phyloP scores from a whole-genome alignment of 495 filamentous ascomycete species.

The Hypoxylon fragiforme region DNA sequence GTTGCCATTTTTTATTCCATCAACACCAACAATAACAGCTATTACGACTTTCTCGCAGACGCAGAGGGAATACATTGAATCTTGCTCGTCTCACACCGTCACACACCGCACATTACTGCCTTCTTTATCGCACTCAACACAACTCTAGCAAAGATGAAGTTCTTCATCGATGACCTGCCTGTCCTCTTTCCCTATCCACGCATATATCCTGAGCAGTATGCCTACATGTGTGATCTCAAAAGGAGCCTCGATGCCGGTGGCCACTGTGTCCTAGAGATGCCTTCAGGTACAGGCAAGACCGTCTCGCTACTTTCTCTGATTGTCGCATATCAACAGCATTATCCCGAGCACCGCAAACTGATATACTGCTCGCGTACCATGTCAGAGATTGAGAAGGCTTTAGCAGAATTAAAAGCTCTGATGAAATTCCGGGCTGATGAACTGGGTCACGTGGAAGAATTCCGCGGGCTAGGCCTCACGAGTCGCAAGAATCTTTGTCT shows the following conservation, averaged over 20 bases:
- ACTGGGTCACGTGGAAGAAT: constrained; percentile 87
- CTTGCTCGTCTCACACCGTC: too few species aligned
- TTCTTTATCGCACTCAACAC: too few species aligned
- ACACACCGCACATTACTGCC: too few species aligned
- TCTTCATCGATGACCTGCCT: constrained; percentile 93
- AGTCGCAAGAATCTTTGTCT: constrained; percentile 97
- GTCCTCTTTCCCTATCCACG: constrained; percentile 96
- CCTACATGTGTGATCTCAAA: constrained; percentile 98
- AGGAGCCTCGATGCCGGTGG: constrained; percentile 91
- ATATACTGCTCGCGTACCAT: constrained; percentile 98
- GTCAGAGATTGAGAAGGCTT: constrained; percentile 94
- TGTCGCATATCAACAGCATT: constrained; percentile 91
- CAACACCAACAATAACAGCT: neutral
- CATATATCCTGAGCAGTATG: constrained; percentile 78
- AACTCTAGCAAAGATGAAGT: constrained; percentile 74
- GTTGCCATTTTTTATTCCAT: too few species aligned
- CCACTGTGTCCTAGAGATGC: constrained; percentile 99
- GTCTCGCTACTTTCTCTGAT: constrained; percentile 94
- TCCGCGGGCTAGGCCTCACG: constrained; percentile 86
- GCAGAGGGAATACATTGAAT: too few species aligned
- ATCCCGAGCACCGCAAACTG: constrained; percentile 87
- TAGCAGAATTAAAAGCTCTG: constrained; percentile 85
- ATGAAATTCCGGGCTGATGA: constrained; percentile 93
- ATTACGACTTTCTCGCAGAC: too few species aligned
- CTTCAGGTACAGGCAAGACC: constrained; percentile 98